Evolutionary conservation across 2,329 filamentous ascomycete genomes (phyloP).

Genomic region (Neonectria punicea): DNA sequence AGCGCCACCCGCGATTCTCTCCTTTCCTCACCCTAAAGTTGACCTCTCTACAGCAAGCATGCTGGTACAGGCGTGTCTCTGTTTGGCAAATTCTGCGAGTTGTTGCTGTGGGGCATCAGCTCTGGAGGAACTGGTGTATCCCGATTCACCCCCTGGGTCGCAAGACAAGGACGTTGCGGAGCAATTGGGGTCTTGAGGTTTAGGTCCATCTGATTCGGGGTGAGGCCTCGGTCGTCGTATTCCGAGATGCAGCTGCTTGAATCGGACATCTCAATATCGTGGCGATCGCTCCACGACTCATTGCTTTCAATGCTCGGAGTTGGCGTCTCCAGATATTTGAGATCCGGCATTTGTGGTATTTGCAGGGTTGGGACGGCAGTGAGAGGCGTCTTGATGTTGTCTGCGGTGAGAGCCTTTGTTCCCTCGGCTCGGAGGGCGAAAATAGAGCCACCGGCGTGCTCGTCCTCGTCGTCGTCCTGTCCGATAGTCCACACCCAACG

Average conservation of each 20-base stretch:
- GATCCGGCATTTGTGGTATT: conserved; percentile 27
- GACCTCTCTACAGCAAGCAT: conserved; percentile 23
- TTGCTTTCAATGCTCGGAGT: conserved; percentile 55
- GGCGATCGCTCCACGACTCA: conserved; percentile 43
- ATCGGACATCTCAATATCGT: conserved; percentile 64
- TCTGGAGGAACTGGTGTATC: conserved; percentile 31
- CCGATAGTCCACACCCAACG: conserved; percentile 75
- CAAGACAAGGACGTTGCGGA: conserved; percentile 14
- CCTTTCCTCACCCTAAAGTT: not conserved
- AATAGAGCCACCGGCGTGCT: conserved; percentile 55
- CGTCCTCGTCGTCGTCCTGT: conserved; percentile 59
- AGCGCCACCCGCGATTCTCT: not conserved
- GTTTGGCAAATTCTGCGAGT: not conserved
- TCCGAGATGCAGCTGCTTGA: conserved; percentile 50
- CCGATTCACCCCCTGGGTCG: conserved; percentile 1
- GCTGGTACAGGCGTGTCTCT: conserved; percentile 37
- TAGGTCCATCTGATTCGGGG: conserved; percentile 46
- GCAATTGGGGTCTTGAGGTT: conserved; percentile 55
- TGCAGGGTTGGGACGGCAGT: conserved; percentile 36
- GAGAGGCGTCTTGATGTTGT: conserved; percentile 35
- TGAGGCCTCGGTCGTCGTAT: conserved; percentile 45
- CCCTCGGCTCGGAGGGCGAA: conserved; percentile 51
- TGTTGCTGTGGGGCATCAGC: conserved; percentile 47
- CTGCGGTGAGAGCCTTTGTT: conserved; percentile 33
- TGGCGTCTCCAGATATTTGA: conserved; percentile 46